These are phyloP conservation scores for Bruguiera sexangula DNA, from an alignment of 345 rosid genomes.

Conservation along the genomic window DNA sequence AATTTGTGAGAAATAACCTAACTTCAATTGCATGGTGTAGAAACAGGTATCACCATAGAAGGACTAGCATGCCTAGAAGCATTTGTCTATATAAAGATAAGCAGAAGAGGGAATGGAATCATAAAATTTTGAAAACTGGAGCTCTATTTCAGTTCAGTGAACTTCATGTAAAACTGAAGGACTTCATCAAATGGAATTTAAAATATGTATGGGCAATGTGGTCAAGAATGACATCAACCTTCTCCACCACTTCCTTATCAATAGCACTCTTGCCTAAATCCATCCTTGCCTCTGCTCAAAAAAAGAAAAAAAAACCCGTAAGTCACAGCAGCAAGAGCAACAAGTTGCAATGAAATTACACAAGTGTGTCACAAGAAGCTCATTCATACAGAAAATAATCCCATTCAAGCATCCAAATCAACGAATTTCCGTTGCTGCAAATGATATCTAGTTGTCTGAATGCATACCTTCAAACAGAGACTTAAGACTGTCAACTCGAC, in stretches of 20 bases:
- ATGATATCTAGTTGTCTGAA: not conserved
- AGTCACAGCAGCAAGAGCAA: slow-evolving; percentile 12
- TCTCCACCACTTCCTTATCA: slow-evolving; percentile 75
- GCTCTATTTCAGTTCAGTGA: not conserved
- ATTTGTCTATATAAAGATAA: not conserved
- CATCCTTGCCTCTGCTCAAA: slow-evolving; percentile 55
- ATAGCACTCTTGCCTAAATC: slow-evolving; percentile 63
- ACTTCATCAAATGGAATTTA: not conserved
- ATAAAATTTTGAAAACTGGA: not conserved
- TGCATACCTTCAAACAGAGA: slow-evolving; percentile 77
- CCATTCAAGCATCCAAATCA: not conserved
- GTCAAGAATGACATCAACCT: slow-evolving; percentile 39
- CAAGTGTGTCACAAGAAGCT: not conserved
- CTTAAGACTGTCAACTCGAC: slow-evolving; percentile 72
- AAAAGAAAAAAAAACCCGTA: not conserved
- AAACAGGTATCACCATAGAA: no score
- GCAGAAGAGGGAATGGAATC: not conserved
- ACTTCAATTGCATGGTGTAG: not conserved
- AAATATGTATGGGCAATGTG: not conserved
- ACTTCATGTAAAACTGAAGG: not conserved
- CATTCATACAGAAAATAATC: not conserved
- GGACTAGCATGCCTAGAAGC: not conserved
- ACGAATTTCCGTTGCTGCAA: not conserved
- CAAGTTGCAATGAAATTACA: not conserved
- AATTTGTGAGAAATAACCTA: slow-evolving; percentile 5